A percentile compares a stretch with the other conserved stretches of the same genome.
phyloP scores from a whole-genome alignment of 495 filamentous ascomycete species.

The Penicillium herquei region DNA sequence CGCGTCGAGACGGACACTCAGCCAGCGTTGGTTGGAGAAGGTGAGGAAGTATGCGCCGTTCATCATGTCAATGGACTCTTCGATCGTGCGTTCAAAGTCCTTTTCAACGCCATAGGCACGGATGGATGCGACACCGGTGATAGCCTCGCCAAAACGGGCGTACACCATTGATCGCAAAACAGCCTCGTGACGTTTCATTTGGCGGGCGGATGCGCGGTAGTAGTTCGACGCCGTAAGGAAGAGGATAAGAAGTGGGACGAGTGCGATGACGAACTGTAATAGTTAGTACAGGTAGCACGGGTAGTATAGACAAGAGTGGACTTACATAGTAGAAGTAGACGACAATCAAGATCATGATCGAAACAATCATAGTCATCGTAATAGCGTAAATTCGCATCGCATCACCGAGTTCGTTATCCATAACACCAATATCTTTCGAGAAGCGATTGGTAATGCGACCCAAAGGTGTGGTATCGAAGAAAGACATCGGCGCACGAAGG shows the following conservation, averaged over 20 bases:
- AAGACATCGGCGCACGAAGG: conserved; percentile 89
- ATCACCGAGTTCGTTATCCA: conserved; percentile 92
- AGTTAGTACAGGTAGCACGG: conserved; percentile 1
- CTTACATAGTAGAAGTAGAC: conserved; percentile 80
- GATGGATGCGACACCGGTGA: conserved; percentile 80
- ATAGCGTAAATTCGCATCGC: conserved; percentile 92
- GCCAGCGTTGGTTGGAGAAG: conserved; percentile 91
- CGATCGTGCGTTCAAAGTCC: conserved; percentile 67
- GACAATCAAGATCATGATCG: conserved; percentile 85
- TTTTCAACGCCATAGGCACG: conserved; percentile 81
- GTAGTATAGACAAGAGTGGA: background rate
- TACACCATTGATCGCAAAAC: conserved; percentile 84
- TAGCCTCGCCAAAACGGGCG: conserved; percentile 85
- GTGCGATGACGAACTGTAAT: conserved; percentile 72
- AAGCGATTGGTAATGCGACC: conserved; percentile 98
- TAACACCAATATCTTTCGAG: conserved; percentile 89
- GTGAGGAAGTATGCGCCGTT: conserved; percentile 91
- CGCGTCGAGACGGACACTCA: conserved; percentile 77
- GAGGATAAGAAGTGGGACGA: conserved; percentile 74
- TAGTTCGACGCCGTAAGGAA: conserved; percentile 85
- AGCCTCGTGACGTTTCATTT: conserved; percentile 92
- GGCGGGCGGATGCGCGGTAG: conserved; percentile 85
- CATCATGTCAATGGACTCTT: conserved; percentile 79
- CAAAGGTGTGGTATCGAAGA: conserved; percentile 95
- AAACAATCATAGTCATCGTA: conserved; percentile 72